Conservation (phyloP, 768 basidiomycete species). For the Lentinula aciculospora region DNA sequence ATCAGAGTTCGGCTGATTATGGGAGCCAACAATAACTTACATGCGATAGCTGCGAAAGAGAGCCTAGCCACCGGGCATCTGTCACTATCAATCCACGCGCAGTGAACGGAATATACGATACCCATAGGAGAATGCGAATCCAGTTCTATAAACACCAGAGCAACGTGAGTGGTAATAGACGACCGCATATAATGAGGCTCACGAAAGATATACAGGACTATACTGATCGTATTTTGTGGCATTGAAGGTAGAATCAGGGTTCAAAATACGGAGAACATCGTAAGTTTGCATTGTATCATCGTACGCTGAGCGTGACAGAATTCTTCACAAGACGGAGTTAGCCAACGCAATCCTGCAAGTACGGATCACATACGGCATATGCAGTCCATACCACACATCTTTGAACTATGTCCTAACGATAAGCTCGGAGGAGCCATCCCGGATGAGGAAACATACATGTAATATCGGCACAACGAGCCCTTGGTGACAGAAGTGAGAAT, state of each 20-base stretch:
- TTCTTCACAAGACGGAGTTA: slow-evolving; percentile 24
- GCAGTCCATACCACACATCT: slow-evolving; percentile 54
- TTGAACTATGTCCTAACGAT: slow-evolving; percentile 26
- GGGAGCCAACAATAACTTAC: slow-evolving; percentile 17
- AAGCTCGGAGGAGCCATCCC: slow-evolving; percentile 8
- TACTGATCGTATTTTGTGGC: slow-evolving; percentile 39
- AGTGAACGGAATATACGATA: slow-evolving; percentile 10
- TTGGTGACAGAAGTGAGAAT: slow-evolving; percentile 12
- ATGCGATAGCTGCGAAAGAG: slow-evolving; percentile 60
- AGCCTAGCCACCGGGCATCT: slow-evolving; percentile 14
- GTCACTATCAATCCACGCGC: background rate
- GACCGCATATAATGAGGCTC: slow-evolving; percentile 11
- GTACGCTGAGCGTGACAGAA: slow-evolving; percentile 47
- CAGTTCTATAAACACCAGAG: slow-evolving; percentile 30
- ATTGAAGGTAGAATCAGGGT: slow-evolving; percentile 32
- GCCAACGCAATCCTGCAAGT: slow-evolving; percentile 5
- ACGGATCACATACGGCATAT: slow-evolving; percentile 40
- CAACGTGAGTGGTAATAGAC: background rate
- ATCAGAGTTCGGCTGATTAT: too few species aligned
- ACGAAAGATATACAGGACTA: slow-evolving; percentile 44
- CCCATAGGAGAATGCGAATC: slow-evolving; percentile 53
- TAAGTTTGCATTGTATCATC: slow-evolving; percentile 52
- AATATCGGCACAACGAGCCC: slow-evolving; percentile 47
- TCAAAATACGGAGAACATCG: slow-evolving; percentile 37
- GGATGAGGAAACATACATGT: slow-evolving; percentile 27